These are phyloP conservation scores for Populus deltoides DNA, from an alignment of 345 rosid genomes.

Conservation along the genomic window DNA sequence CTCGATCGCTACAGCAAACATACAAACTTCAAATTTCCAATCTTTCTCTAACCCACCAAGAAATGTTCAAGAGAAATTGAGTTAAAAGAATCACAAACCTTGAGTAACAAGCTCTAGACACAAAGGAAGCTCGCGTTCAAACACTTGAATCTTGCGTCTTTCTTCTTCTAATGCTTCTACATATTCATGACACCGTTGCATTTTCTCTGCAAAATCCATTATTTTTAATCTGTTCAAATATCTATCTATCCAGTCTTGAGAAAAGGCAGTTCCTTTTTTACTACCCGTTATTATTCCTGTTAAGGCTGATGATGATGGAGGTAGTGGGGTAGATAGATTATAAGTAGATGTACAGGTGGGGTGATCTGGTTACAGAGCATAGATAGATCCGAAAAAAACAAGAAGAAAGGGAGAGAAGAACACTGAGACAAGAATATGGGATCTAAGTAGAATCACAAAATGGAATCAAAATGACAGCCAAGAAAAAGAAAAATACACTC, in stretches of 20 bases:
- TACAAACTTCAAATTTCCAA: background rate
- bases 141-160: conserved; percentile 82
- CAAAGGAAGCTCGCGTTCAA: conserved; percentile 91
- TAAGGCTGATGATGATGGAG: background rate
- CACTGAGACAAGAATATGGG: conserved; percentile 43
- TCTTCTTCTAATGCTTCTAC: conserved; percentile 81
- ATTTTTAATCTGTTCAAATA: background rate
- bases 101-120: conserved; percentile 86
- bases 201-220: conserved; percentile 53
- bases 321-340: background rate
- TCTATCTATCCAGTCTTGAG: background rate
- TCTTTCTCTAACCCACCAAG: background rate
- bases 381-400: conserved; percentile 40
- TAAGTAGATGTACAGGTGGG: background rate
- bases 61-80: background rate
- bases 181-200: conserved; percentile 55
- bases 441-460: conserved; percentile 65
- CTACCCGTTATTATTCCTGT: background rate
- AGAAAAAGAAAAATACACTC: background rate
- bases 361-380: conserved; percentile 25
- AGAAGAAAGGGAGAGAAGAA: conserved; percentile 2
- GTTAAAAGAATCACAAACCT: conserved; percentile 36
- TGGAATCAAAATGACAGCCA: conserved; percentile 44
- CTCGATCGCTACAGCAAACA: conserved; percentile 62
- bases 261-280: background rate